Base-by-base conservation (phyloP, 768 basidiomycete genomes). In the Leucosporidium scottii region DNA sequence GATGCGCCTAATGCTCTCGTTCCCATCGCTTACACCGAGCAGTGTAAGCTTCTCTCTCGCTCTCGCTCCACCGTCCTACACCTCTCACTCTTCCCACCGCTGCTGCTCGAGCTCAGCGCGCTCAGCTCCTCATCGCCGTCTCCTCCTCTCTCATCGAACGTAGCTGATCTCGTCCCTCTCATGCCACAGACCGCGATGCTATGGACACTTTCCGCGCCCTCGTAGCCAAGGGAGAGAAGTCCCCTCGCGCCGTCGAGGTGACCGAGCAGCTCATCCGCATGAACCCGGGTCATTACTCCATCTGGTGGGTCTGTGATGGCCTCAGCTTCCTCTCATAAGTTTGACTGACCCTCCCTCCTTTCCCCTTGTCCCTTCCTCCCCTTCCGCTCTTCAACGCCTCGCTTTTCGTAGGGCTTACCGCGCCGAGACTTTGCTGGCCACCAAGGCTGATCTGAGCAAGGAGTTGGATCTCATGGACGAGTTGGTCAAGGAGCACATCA, bases 201-300 rank as follows among this genome's bases (percentile, higher is more conserved):
- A 93, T 93, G 64, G 85, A 89, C 74, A 93, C 93, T 78, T 93
- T 98, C 76, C 87, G 94, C 61, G 92, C 86, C 0, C 82, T 98
- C 67, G 84, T 90, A 53, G 85, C 86, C 74, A 79, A 80, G 0
- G 85, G 85, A 5, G 94, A 98, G 81, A 85, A 86, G 80, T 91
- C 87, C 69, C 79, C 82, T 25, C 82, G 94, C 47, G 92, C 88
- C 17, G 84, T 99, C 61, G 84, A 88, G 73, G 82, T 99, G 36
- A 99, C 96, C 0, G 90, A 94, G 78, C 82, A 81, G 49, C 85
- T 98, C 74, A 94, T 99, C 71, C 83, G 87, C 31, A 81, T 88
- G 79, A 99, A 99, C 77, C 93, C 96, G 8, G 92, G 91, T 1
- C 96, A 98, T 77, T 99, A 97, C 76, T 89, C 93, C 60, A 92